These are phyloP conservation scores for Bipolaris oryzae DNA, from an alignment of 2,329 filamentous ascomycete genomes.

Conservation along the genomic window DNA sequence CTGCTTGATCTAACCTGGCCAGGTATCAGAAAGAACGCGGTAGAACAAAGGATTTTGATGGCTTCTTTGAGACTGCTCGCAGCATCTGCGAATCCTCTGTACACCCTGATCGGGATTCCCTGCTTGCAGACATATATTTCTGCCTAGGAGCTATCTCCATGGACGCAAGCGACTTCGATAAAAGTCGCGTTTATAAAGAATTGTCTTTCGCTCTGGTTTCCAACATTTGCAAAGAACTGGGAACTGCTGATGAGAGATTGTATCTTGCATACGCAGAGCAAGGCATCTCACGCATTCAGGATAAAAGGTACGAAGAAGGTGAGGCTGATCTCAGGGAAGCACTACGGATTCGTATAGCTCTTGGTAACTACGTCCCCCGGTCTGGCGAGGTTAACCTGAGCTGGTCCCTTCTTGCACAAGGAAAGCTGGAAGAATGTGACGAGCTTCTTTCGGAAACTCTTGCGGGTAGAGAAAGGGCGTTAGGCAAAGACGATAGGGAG, in stretches of 20 bases:
- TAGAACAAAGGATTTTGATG: slow-evolving; percentile 11
- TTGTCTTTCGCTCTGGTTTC: slow-evolving; percentile 4
- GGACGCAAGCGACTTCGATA: slow-evolving; percentile 3
- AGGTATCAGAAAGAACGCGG: slow-evolving; percentile 16
- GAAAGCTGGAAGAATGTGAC: slow-evolving; percentile 7
- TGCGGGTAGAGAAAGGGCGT: slow-evolving; percentile 1
- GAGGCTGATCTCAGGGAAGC: slow-evolving; percentile 4
- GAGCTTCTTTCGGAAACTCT: slow-evolving; percentile 5
- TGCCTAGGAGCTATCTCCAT: slow-evolving; percentile 4
- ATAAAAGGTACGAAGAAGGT: slow-evolving; percentile 9
- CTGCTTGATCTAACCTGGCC: not conserved
- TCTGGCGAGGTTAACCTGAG: slow-evolving; percentile 8
- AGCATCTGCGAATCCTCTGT: slow-evolving; percentile 3
- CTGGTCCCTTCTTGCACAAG: slow-evolving; percentile 4
- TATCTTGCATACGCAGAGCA: slow-evolving; percentile 9
- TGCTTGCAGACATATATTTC: slow-evolving; percentile 10
- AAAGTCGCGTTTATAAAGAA: slow-evolving; percentile 9
- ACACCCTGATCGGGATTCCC: slow-evolving; percentile 6
- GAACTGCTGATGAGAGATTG: slow-evolving; percentile 9
- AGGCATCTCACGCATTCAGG: slow-evolving; percentile 12
- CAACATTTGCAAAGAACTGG: slow-evolving; percentile 6
- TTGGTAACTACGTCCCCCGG: slow-evolving; percentile 8
- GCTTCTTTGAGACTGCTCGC: slow-evolving; percentile 12
- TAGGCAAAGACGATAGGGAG: not conserved
- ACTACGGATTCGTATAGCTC: slow-evolving; percentile 5